Percentiles rank a stretch among this genome's conserved stretches.
phyloP scores from a whole-genome alignment of 352 stramenopile species.

The Phytophthora fragariae region DNA sequence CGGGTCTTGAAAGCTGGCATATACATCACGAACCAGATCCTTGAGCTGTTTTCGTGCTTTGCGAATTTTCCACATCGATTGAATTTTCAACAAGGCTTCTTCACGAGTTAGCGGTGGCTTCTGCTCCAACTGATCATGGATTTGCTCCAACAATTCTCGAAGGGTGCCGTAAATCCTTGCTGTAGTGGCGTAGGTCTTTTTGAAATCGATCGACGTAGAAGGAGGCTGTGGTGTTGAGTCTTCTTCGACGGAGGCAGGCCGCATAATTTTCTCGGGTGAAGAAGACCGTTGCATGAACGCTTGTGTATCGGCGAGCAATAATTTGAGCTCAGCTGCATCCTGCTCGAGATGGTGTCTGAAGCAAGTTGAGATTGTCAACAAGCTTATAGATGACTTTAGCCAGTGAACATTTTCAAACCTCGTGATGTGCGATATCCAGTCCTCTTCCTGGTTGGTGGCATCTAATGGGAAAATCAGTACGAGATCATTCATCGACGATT shows the following conservation, averaged over 20 bases:
- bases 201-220: slow-evolving; percentile 50
- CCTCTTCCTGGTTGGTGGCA: slow-evolving; percentile 61
- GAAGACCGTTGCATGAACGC: slow-evolving; percentile 30
- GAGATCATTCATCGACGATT: slow-evolving; percentile 6
- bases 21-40: slow-evolving; percentile 64
- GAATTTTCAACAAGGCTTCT: slow-evolving; percentile 71
- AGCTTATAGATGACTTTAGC: neutral
- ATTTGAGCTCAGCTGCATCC: slow-evolving; percentile 64
- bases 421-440: slow-evolving; percentile 68
- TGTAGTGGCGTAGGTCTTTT: slow-evolving; percentile 47
- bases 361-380: neutral
- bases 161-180: slow-evolving; percentile 52
- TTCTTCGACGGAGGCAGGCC: neutral
- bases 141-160: slow-evolving; percentile 47
- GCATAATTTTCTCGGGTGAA: slow-evolving; percentile 12
- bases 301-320: slow-evolving; percentile 63
- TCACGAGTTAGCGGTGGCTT: slow-evolving; percentile 56
- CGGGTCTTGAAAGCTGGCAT: slow-evolving; percentile 66
- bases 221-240: neutral
- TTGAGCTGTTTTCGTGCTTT: slow-evolving; percentile 75
- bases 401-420: slow-evolving; percentile 36
- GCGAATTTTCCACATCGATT: slow-evolving; percentile 79
- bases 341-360: slow-evolving; percentile 74
- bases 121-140: slow-evolving; percentile 57
- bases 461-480: slow-evolving; percentile 30